phyloP scores from a whole-genome alignment of 2,329 filamentous ascomycete species.

The Penicillium sp. region DNA sequence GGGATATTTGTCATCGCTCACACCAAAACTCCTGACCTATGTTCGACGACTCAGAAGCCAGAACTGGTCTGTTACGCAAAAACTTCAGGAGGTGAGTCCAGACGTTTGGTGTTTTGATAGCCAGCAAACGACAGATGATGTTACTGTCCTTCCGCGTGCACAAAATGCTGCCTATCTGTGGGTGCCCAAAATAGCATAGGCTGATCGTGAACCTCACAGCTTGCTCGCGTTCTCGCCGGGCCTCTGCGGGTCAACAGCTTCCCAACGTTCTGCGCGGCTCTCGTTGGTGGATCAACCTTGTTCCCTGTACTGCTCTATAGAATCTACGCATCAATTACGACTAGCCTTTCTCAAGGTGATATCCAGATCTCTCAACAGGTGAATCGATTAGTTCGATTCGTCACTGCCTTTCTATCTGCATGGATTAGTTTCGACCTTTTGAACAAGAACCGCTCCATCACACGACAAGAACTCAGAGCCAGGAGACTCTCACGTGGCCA shows the following conservation, averaged over 20 bases:
- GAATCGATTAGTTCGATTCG: constrained; percentile 46
- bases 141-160: constrained; percentile 11
- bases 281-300: constrained; percentile 59
- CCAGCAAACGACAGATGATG: constrained; percentile 12
- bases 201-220: constrained; percentile 40
- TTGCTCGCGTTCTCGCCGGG: constrained; percentile 46
- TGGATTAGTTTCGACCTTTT: constrained; percentile 57
- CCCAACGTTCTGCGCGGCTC: constrained; percentile 58
- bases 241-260: constrained; percentile 56
- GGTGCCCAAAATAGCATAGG: constrained; percentile 13
- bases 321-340: constrained; percentile 35
- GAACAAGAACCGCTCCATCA: constrained; percentile 46
- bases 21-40: constrained; percentile 52
- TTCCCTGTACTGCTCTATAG: constrained; percentile 44
- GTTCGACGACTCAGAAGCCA: constrained; percentile 43
- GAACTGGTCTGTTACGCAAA: constrained; percentile 41
- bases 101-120: neutral
- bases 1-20: constrained; percentile 56
- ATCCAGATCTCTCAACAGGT: constrained; percentile 25
- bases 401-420: constrained; percentile 56
- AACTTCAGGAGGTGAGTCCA: constrained; percentile 45
- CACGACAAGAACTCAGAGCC: constrained; percentile 19
- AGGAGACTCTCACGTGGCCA: constrained; percentile 15
- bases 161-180: neutral
- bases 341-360: constrained; percentile 26